phyloP scores from a whole-genome alignment of 225 moss, liverwort and hornwort species.

The Lunularia cruciata region DNA sequence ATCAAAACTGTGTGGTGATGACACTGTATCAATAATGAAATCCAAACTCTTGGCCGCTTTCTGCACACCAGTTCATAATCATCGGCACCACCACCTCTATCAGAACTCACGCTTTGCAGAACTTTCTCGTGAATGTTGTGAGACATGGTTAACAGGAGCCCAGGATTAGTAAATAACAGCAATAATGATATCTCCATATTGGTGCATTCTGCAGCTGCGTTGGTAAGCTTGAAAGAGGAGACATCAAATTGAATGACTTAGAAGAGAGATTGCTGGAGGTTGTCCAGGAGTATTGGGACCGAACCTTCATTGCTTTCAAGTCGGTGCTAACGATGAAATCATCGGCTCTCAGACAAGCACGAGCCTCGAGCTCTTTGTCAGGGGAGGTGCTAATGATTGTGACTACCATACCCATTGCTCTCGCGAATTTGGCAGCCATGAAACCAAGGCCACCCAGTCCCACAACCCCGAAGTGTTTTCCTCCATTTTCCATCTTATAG shows the following conservation, averaged over 20 bases:
- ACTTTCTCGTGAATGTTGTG: no score
- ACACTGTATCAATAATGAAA: conserved; percentile 53
- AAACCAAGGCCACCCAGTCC: conserved; percentile 65
- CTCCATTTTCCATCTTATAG: conserved; percentile 51
- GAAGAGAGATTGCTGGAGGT: no score
- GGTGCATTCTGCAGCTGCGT: no score
- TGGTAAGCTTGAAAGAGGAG: no score
- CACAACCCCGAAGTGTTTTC: conserved; percentile 52
- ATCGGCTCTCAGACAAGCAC: conserved; percentile 43
- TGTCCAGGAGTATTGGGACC: background rate
- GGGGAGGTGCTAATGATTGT: conserved; percentile 62
- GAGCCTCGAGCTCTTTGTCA: conserved; percentile 52
- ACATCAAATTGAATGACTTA: no score
- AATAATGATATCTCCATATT: no score
- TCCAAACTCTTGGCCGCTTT: conserved; percentile 48
- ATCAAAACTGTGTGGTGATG: conserved; percentile 48
- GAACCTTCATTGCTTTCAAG: conserved; percentile 43
- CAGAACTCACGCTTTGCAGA: no score
- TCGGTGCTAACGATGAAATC: conserved; percentile 54
- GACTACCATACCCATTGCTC: conserved; percentile 58
- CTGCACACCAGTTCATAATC: conserved; percentile 19
- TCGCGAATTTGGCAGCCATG: conserved; percentile 59
- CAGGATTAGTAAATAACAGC: no score
- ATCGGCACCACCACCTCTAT: no score
- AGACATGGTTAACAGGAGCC: no score